Percentiles rank a stretch among this genome's conserved stretches.
Conservation (phyloP, 768 basidiomycete species). For the Calocybe gangraenosa region DNA sequence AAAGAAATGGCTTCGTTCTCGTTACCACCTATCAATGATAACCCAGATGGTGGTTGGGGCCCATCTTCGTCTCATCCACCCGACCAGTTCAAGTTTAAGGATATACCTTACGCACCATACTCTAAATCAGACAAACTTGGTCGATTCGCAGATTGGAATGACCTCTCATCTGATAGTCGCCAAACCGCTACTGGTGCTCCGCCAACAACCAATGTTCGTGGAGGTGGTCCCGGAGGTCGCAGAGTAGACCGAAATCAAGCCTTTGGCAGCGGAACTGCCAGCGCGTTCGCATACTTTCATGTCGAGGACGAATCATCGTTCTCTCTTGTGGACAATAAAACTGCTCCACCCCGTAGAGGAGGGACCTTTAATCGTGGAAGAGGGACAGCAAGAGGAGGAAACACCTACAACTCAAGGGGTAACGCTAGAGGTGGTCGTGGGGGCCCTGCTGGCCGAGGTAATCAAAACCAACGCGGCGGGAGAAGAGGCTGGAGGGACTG, state of each 20-base stretch:
- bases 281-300: slow-evolving; percentile 95
- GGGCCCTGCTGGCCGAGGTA: slow-evolving; percentile 38
- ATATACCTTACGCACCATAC: slow-evolving; percentile 98
- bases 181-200: slow-evolving; percentile 49
- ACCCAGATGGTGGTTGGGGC: slow-evolving; percentile 92
- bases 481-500: slow-evolving; percentile 87
- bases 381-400: slow-evolving; percentile 44
- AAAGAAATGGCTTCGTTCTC: slow-evolving; percentile 71
- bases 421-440: slow-evolving; percentile 42
- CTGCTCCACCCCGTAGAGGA: slow-evolving; percentile 67
- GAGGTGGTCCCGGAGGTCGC: slow-evolving; percentile 47
- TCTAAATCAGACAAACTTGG: slow-evolving; percentile 99
- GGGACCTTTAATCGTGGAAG: slow-evolving; percentile 59
- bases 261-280: slow-evolving; percentile 86
- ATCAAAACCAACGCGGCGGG: slow-evolving; percentile 46
- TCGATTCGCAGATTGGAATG: slow-evolving; percentile 97
- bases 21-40: slow-evolving; percentile 85
- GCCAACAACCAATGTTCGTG: slow-evolving; percentile 44
- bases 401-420: slow-evolving; percentile 40
- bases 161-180: slow-evolving; percentile 61
- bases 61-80: slow-evolving; percentile 79
- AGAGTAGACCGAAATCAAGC: slow-evolving; percentile 78
- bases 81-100: slow-evolving; percentile 93
- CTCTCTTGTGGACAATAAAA: slow-evolving; percentile 91
- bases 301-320: slow-evolving; percentile 97